Evolutionary conservation across 2,329 filamentous ascomycete species (phyloP).

Genomic region (Daldinia sp.): DNA sequence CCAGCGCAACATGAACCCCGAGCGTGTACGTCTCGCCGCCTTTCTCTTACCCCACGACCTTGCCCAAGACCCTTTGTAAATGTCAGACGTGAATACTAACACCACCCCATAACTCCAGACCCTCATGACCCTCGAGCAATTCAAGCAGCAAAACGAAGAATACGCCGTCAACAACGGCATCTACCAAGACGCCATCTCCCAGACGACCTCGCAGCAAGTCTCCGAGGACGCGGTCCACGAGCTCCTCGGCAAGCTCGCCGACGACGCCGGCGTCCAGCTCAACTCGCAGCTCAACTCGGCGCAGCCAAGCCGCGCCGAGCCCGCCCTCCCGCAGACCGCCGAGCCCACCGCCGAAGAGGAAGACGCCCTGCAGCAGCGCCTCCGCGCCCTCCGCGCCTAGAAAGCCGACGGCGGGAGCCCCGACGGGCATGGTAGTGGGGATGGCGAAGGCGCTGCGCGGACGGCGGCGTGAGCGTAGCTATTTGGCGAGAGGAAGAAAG

Average conservation of each 20-base stretch:
- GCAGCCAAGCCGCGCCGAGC: slow-evolving; percentile 65
- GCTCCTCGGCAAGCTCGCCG: slow-evolving; percentile 83
- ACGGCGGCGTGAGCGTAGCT: neutral
- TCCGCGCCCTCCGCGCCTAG: slow-evolving; percentile 64
- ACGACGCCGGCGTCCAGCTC: slow-evolving; percentile 86
- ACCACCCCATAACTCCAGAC: slow-evolving; percentile 50
- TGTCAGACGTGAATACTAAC: slow-evolving; percentile 1
- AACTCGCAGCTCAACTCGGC: slow-evolving; percentile 74
- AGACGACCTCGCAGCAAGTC: slow-evolving; percentile 76
- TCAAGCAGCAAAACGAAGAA: slow-evolving; percentile 69
- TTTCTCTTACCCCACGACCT: neutral
- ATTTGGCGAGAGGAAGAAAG: neutral
- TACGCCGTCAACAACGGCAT: slow-evolving; percentile 74
- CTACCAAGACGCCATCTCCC: slow-evolving; percentile 85
- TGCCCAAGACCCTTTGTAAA: neutral
- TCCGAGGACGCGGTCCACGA: slow-evolving; percentile 87
- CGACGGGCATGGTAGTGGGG: slow-evolving; percentile 5
- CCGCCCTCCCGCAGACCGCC: slow-evolving; percentile 57
- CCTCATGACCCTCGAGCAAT: slow-evolving; percentile 67
- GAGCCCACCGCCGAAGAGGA: slow-evolving; percentile 81
- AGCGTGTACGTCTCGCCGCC: slow-evolving; percentile 53
- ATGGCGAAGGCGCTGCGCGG: neutral
- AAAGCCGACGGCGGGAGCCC: slow-evolving; percentile 9
- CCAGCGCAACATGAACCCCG: slow-evolving; percentile 66
- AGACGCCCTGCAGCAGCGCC: slow-evolving; percentile 72